Percentiles rank a stretch among this genome's conserved stretches.
These are phyloP conservation scores for Malus sieversii DNA, from an alignment of 306 rosid species.

Conservation along the genomic window DNA sequence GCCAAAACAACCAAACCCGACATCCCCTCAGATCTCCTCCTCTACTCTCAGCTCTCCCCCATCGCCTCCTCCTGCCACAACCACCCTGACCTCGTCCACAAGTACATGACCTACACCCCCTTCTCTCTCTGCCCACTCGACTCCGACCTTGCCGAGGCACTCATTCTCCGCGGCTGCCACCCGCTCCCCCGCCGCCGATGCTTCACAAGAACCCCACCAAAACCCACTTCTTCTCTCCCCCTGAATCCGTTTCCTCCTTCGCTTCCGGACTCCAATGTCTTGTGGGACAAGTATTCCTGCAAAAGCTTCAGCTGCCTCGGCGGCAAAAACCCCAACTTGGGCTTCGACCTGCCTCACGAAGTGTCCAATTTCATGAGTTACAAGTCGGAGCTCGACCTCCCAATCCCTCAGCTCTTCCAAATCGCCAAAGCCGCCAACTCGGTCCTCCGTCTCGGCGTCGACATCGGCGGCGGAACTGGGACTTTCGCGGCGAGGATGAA, in stretches of 20 bases:
- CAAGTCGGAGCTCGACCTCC: constrained; percentile 70
- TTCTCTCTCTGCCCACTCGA: constrained; percentile 69
- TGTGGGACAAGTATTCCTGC: constrained; percentile 70
- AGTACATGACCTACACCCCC: constrained; percentile 69
- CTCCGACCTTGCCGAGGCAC: constrained; percentile 56
- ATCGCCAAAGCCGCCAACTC: constrained; percentile 58
- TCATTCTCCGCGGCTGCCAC: constrained; percentile 83
- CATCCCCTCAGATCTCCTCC: constrained; percentile 68
- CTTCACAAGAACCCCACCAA: constrained; percentile 62
- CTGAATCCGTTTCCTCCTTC: constrained; percentile 44
- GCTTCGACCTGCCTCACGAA: constrained; percentile 47
- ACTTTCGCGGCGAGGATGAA: constrained; percentile 85
- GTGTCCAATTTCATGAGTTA: constrained; percentile 32
- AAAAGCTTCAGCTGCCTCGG: constrained; percentile 64
- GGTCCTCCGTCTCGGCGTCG: constrained; percentile 67
- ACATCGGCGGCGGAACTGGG: constrained; percentile 83
- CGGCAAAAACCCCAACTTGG: constrained; percentile 46
- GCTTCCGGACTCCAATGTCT: constrained; percentile 46
- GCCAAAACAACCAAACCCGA: constrained; percentile 8
- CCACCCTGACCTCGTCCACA: constrained; percentile 74
- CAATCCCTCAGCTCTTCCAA: constrained; percentile 63
- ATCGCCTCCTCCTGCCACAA: constrained; percentile 77
- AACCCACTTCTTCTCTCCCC: constrained; percentile 49
- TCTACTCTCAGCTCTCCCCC: constrained; percentile 64
- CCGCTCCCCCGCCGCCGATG: constrained; percentile 98